A percentile compares a stretch with the other conserved stretches of the same genome.
Conservation (phyloP, 2,329 filamentous ascomycete species). For the Dothideomycetes sp. region DNA sequence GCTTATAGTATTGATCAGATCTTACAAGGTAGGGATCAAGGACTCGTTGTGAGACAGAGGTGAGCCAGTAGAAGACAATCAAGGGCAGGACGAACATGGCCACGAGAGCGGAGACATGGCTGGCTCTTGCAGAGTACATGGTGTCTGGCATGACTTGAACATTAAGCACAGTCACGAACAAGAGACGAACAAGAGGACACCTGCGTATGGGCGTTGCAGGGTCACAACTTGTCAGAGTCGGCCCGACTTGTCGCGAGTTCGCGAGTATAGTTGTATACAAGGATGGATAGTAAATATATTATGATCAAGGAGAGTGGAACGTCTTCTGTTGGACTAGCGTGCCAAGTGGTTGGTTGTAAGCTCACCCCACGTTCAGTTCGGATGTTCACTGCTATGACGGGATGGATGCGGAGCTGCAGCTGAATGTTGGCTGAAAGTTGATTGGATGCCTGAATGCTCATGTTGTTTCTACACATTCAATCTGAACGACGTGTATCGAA, state of each 20-base stretch:
- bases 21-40: slow-evolving; percentile 49
- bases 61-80: slow-evolving; percentile 15
- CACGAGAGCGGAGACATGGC: background rate
- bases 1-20: slow-evolving; percentile 6
- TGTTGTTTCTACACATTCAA: no score
- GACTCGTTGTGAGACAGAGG: slow-evolving; percentile 35
- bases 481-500: no score
- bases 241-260: no score
- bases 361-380: slow-evolving; percentile 5
- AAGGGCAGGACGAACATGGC: slow-evolving; percentile 1
- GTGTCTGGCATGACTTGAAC: no score
- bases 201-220: no score
- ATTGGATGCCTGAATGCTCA: background rate
- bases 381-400: background rate
- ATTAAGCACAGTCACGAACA: no score
- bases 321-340: background rate
- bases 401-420: no score
- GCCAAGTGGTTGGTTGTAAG: slow-evolving; percentile 1
- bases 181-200: no score
- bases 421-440: background rate
- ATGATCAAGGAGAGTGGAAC: no score
- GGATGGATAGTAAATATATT: no score
- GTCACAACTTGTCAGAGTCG: no score
- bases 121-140: no score
- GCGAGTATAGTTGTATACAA: background rate